phyloP scores from a whole-genome alignment of 2,329 filamentous ascomycete species.

The Epichloe coenophiala region DNA sequence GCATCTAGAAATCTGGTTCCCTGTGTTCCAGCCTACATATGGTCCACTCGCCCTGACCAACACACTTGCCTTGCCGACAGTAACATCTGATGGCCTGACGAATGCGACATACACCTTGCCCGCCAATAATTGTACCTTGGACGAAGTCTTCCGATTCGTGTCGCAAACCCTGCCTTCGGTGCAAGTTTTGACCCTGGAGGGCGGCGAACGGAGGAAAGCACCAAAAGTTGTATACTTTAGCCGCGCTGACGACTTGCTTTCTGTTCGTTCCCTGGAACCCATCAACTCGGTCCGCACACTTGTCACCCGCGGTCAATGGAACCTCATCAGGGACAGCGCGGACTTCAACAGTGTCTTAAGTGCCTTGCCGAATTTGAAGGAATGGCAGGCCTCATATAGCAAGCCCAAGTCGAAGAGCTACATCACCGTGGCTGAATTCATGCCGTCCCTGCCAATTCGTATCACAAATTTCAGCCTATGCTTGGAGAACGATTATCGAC shows the following conservation, averaged over 20 bases:
- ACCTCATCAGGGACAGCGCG: constrained; percentile 49
- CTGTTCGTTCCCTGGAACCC: constrained; percentile 15
- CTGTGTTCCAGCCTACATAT: constrained; percentile 51
- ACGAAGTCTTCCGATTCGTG: constrained; percentile 56
- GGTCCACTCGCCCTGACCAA: constrained; percentile 28
- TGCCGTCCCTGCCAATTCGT: constrained; percentile 41
- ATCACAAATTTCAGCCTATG: constrained; percentile 53
- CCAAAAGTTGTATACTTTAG: constrained; percentile 41
- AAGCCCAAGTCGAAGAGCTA: constrained; percentile 65
- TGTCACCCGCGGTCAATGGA: constrained; percentile 66
- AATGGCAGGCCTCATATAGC: constrained; percentile 51
- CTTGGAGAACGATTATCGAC: constrained; percentile 58
- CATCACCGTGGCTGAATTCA: constrained; percentile 50
- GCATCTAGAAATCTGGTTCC: constrained; percentile 67
- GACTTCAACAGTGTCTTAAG: constrained; percentile 50
- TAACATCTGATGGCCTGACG: constrained; percentile 42
- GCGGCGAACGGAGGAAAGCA: constrained; percentile 64
- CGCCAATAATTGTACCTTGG: constrained; percentile 53
- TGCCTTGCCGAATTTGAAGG: constrained; percentile 51
- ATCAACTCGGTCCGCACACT: constrained; percentile 46
- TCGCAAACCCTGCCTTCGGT: constrained; percentile 43
- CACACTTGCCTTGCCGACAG: constrained; percentile 33
- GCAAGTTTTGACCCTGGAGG: constrained; percentile 57
- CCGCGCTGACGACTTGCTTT: constrained; percentile 8
- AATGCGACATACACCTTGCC: constrained; percentile 45